phyloP scores from a whole-genome alignment of 805 yeast species.

The Wilhelminamyces savonicus region DNA sequence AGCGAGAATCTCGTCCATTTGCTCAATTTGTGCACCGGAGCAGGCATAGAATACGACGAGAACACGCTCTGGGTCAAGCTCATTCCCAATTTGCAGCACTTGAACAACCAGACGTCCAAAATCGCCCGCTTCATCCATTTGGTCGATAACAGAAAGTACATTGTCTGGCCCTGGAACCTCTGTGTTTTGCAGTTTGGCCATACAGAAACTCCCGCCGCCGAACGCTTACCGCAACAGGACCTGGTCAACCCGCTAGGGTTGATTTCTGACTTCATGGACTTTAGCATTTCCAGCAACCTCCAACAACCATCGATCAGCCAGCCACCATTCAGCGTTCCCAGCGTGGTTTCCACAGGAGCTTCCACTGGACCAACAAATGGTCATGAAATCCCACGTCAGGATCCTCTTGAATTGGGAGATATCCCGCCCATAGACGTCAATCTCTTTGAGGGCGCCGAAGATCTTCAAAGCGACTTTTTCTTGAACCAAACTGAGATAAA shows the following conservation, averaged over 20 bases:
- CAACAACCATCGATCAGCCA: too few species aligned
- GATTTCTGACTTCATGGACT: conserved; percentile 31
- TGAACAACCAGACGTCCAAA: conserved; percentile 62
- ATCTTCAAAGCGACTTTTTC: neutral
- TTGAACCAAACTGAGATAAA: neutral
- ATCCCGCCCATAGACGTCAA: neutral
- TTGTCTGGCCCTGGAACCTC: conserved; percentile 68
- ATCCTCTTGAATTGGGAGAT: too few species aligned
- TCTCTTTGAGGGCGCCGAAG: neutral
- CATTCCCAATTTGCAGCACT: conserved; percentile 60
- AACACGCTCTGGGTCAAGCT: conserved; percentile 56
- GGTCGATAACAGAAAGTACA: conserved; percentile 47
- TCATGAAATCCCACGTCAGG: too few species aligned
- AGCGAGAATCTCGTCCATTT: conserved; percentile 23
- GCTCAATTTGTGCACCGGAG: conserved; percentile 25
- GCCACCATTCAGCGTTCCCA: conserved; percentile 10
- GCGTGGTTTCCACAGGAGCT: conserved; percentile 7
- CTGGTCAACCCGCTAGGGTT: conserved; percentile 25
- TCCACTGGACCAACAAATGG: too few species aligned
- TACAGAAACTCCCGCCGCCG: conserved; percentile 10
- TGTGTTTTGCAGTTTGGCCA: conserved; percentile 53
- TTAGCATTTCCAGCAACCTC: conserved; percentile 18
- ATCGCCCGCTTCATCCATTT: conserved; percentile 52
- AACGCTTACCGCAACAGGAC: neutral
- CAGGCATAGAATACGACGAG: conserved; percentile 20